Evolutionary conservation across 371 early-diverging fungal genomes (phyloP).

Genomic region (Conidiobolus coronatus): DNA sequence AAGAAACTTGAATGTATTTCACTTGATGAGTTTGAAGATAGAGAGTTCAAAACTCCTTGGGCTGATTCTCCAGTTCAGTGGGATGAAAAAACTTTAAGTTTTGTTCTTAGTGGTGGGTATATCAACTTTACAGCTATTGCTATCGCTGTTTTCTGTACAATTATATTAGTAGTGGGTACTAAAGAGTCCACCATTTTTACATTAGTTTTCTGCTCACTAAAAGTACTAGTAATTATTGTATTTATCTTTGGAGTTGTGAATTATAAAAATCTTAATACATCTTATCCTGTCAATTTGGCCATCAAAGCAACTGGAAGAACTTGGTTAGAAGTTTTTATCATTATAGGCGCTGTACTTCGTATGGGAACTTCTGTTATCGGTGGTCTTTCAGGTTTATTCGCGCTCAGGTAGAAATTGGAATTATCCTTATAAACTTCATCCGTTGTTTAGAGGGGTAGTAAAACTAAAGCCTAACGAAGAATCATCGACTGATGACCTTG

Average conservation of each 20-base stretch:
- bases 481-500: no score
- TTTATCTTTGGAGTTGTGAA: slow-evolving; percentile 62
- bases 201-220: slow-evolving; percentile 39
- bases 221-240: slow-evolving; percentile 44
- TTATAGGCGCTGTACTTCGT: slow-evolving; percentile 19
- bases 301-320: slow-evolving; percentile 22
- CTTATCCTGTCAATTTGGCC: slow-evolving; percentile 39
- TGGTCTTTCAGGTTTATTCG: no score
- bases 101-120: slow-evolving; percentile 21
- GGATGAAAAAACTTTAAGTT: slow-evolving; percentile 15
- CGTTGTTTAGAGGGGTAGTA: no score
- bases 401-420: no score
- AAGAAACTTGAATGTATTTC: slow-evolving; percentile 2
- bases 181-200: slow-evolving; percentile 45
- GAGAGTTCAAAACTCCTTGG: slow-evolving; percentile 22
- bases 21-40: slow-evolving; percentile 11
- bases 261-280: slow-evolving; percentile 21
- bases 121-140: slow-evolving; percentile 53
- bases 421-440: no score
- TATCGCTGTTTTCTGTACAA: slow-evolving; percentile 31
- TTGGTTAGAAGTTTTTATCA: slow-evolving; percentile 48
- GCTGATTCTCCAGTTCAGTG: slow-evolving; percentile 27
- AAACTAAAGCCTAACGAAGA: no score
- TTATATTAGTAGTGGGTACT: slow-evolving; percentile 38
- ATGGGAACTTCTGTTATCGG: neutral